Percentiles rank a stretch among this genome's conserved stretches.
Conservation (phyloP, 2,329 filamentous ascomycete species). For the Arthrobotrys entomopaga region DNA sequence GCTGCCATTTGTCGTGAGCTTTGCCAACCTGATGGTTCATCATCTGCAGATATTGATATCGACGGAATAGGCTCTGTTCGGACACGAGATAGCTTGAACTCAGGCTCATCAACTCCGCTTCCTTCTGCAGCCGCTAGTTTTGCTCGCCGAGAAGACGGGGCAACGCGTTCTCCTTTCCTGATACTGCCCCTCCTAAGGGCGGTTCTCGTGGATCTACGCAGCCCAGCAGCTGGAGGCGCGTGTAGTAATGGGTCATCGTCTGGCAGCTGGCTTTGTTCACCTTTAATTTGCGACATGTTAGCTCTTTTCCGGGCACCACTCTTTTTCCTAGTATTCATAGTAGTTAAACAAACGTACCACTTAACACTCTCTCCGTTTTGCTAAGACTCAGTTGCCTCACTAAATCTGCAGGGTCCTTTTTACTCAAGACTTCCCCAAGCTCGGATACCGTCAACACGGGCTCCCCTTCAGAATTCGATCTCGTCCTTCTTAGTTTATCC, state of each 20-base stretch:
- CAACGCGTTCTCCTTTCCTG: conserved; percentile 77
- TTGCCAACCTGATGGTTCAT: conserved; percentile 26
- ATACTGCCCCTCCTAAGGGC: conserved; percentile 90
- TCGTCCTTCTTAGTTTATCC: conserved; percentile 78
- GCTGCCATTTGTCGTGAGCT: conserved; percentile 12
- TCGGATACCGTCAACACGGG: conserved; percentile 72
- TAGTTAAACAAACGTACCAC: conserved; percentile 53
- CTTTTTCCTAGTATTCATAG: neutral
- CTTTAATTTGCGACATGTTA: conserved; percentile 60
- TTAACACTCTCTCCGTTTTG: conserved; percentile 62
- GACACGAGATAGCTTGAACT: conserved; percentile 70
- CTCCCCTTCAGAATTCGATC: conserved; percentile 69
- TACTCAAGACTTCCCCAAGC: conserved; percentile 79
- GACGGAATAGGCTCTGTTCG: conserved; percentile 74
- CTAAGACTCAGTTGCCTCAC: conserved; percentile 75
- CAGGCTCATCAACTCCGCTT: conserved; percentile 61
- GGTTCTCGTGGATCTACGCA: conserved; percentile 90
- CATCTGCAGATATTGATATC: conserved; percentile 53
- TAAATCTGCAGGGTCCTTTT: conserved; percentile 73
- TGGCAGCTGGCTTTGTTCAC: conserved; percentile 59
- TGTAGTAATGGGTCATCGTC: conserved; percentile 90
- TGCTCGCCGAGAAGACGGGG: conserved; percentile 69
- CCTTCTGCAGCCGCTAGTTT: conserved; percentile 61
- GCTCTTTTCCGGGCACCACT: no score
- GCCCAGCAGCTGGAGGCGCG: conserved; percentile 76